A percentile compares a stretch with the other conserved stretches of the same genome.
Evolutionary conservation across 108 stramenopile species (phyloP).

Genomic region (Poteriospumella lacustris): DNA sequence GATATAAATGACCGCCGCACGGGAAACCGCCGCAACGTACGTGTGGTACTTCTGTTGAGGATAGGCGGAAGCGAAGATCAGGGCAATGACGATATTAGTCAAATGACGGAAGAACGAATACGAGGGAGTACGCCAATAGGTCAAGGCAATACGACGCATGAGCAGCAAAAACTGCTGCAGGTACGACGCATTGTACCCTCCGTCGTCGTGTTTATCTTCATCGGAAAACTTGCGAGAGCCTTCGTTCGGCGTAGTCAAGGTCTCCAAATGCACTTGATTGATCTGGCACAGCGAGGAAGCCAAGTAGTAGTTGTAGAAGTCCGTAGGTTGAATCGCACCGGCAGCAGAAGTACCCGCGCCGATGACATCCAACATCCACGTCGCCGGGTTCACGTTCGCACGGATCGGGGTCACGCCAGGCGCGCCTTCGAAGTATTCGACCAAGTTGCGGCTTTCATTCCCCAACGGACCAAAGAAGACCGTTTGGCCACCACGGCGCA

Average conservation of each 20-base stretch:
- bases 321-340: background rate
- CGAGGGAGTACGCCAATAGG: slow-evolving; percentile 54
- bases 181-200: background rate
- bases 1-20: slow-evolving; percentile 43
- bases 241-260: background rate
- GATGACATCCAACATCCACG: slow-evolving; percentile 52
- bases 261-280: slow-evolving; percentile 16
- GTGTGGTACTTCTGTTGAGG: slow-evolving; percentile 29
- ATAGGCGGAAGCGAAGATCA: slow-evolving; percentile 48
- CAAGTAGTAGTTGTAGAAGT: slow-evolving; percentile 19
- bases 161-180: background rate
- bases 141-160: background rate
- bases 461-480: slow-evolving; percentile 62
- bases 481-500: slow-evolving; percentile 70
- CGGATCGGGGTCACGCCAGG: slow-evolving; percentile 23
- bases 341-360: slow-evolving; percentile 43
- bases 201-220: background rate
- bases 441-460: slow-evolving; percentile 39
- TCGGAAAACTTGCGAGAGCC: background rate
- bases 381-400: slow-evolving; percentile 13
- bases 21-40: slow-evolving; percentile 33
- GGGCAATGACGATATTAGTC: slow-evolving; percentile 33
- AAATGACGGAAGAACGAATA: slow-evolving; percentile 50
- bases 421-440: slow-evolving; percentile 56
- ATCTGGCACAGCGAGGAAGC: background rate